Evolutionary conservation across 306 rosid genomes (phyloP), one percentile per base, ranked within the genome.

Genomic region (Cucurbita pepo): DNA sequence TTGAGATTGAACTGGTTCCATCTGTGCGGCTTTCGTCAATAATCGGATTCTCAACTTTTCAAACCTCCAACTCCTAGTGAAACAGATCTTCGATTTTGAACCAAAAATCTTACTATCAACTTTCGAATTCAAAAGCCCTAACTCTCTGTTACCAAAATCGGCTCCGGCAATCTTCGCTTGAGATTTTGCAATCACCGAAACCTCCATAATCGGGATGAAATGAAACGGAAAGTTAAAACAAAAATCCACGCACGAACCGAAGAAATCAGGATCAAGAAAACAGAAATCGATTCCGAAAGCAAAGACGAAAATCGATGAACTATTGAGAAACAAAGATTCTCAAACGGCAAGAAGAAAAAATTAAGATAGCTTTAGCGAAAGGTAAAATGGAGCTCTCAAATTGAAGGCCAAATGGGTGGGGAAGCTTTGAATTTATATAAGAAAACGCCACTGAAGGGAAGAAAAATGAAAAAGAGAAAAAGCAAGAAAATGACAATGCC

Each of bases 31-130:
- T 74, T 40, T 82, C 66, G 88, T 56, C 73, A 81, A 52, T 56
- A 85, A 80, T 34, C 86, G 71, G 19, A 88, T 22, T 72, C 83
- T 79, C 15, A 78, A 69, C 41, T 79, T 80, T 81, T 82, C 82
- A 86, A 77, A 88, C 73, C 82, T 59, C 25, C 63, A 11, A 54
- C 73, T 84, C 62, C 16, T 61, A 65, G 62, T 73, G 79, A 86
- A 89, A 82, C 90, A 43, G 73, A 88, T 75, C 78, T 82, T 82
- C 79, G 62, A 56, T 62, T 73, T 91, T 67, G 81, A 78, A 38
- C 80, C 21, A 57, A 74, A 65, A n/a, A 25, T 72, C 61, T 69
- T 48, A 8, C 59, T 54, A 75, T 56, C 58, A 53, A 61, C 81
- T 41, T 52, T 88, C 66, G 82, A 43, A 77, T 79, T 76, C 67